Evolutionary conservation across 352 stramenopile species (phyloP).

Genomic region (Phytophthora fragariaefolia): DNA sequence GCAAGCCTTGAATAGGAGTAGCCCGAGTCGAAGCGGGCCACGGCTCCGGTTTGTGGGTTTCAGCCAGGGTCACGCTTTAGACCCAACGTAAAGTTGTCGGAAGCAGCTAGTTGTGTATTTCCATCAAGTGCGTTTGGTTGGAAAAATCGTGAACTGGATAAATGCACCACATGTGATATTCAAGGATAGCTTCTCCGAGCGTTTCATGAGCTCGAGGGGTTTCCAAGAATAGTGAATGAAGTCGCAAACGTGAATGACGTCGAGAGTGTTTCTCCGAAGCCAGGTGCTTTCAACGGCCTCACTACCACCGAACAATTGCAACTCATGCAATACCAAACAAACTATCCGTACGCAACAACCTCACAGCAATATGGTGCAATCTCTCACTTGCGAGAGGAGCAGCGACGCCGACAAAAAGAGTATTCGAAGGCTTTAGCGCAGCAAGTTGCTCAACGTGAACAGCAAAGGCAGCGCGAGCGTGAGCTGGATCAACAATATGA

Average conservation of each 20-base stretch:
- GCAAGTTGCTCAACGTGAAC: slow-evolving; percentile 61
- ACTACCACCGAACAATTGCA: background rate
- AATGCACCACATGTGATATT: too few relatives aligned
- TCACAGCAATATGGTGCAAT: slow-evolving; percentile 30
- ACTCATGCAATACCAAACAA: slow-evolving; percentile 36
- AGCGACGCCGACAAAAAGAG: slow-evolving; percentile 58
- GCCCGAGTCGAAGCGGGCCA: too few relatives aligned
- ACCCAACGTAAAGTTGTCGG: too few relatives aligned
- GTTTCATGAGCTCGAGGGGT: background rate
- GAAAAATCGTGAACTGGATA: background rate
- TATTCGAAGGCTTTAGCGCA: slow-evolving; percentile 64
- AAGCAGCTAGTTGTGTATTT: too few relatives aligned
- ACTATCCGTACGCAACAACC: slow-evolving; percentile 37
- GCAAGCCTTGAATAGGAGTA: too few relatives aligned
- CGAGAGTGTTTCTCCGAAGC: background rate
- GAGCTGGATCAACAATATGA: slow-evolving; percentile 34
- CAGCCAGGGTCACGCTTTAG: too few relatives aligned
- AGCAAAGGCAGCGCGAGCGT: slow-evolving; percentile 54
- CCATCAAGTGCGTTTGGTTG: too few relatives aligned
- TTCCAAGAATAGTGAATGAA: slow-evolving; percentile 29
- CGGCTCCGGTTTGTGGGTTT: too few relatives aligned
- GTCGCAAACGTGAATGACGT: slow-evolving; percentile 9
- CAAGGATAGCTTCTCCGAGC: too few relatives aligned
- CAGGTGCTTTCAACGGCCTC: background rate
- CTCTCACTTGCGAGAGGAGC: slow-evolving; percentile 54